Evolutionary conservation across 345 rosid genomes (phyloP).

Genomic region (Lumnitzera racemosa): DNA sequence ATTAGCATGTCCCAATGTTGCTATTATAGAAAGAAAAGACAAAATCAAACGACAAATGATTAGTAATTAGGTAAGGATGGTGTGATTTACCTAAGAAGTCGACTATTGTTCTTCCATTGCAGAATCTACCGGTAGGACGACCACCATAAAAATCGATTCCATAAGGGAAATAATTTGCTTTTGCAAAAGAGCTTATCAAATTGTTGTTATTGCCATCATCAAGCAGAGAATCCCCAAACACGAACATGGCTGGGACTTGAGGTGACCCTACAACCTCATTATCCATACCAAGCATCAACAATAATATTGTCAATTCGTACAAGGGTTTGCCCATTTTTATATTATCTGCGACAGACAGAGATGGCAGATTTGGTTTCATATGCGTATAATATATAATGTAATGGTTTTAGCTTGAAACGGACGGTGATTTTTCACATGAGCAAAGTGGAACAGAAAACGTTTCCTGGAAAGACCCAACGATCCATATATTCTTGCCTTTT

Average conservation of each 20-base stretch:
- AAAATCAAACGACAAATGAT: not conserved
- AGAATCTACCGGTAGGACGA: conserved; percentile 68
- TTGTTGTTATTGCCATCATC: conserved; percentile 72
- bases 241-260: conserved; percentile 62
- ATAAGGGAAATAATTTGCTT: conserved; percentile 69
- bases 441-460: not conserved
- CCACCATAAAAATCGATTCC: conserved; percentile 60
- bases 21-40: not conserved
- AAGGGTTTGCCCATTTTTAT: conserved; percentile 3
- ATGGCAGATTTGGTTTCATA: not conserved
- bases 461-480: not conserved
- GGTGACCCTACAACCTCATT: conserved; percentile 6
- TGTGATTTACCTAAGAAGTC: conserved; percentile 50
- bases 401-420: not conserved
- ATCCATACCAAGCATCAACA: not conserved
- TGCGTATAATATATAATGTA: too few species aligned
- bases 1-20: not conserved
- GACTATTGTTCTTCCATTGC: conserved; percentile 65
- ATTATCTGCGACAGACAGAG: too few species aligned
- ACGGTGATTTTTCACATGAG: too few species aligned
- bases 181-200: conserved; percentile 43
- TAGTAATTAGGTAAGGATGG: not conserved
- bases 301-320: not conserved
- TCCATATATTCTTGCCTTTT: conserved; percentile 6
- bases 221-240: conserved; percentile 71